Percentiles rank a stretch among this genome's conserved stretches.
phyloP scores from a whole-genome alignment of 371 early-diverging fungal genomes.

The Blakeslea trispora region DNA sequence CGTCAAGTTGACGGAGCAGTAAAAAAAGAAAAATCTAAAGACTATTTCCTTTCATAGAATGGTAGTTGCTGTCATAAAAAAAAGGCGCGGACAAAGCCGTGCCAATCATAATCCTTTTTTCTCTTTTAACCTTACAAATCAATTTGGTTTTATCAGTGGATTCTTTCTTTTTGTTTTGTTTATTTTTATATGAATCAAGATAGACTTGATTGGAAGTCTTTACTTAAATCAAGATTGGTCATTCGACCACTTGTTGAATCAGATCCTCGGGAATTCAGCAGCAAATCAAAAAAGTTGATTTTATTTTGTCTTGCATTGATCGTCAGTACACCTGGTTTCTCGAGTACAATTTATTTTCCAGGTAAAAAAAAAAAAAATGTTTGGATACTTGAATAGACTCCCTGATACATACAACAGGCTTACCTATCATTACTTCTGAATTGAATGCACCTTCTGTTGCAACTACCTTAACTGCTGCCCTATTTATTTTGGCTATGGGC shows the following conservation, averaged over 20 bases:
- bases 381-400: not conserved
- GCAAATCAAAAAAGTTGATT: constrained; percentile 4
- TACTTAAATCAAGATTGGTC: not conserved
- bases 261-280: constrained; percentile 13
- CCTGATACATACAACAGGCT: constrained; percentile 27
- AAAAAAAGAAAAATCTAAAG: no score
- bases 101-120: no score
- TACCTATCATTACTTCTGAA: constrained; percentile 49
- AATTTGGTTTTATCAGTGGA: no score
- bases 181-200: no score
- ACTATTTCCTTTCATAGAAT: no score
- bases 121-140: no score
- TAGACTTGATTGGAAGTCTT: not conserved
- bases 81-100: no score
- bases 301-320: constrained; percentile 10
- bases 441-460: constrained; percentile 49
- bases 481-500: constrained; percentile 60
- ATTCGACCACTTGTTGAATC: constrained; percentile 18
- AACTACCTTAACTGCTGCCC: constrained; percentile 57
- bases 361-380: no score
- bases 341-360: constrained; percentile 35
- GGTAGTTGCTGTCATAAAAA: no score
- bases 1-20: no score
- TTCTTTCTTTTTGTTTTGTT: no score
- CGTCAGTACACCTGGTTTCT: constrained; percentile 24